Evolutionary conservation across 495 filamentous ascomycete genomes (phyloP), one percentile per base, ranked within the genome.

Genomic region (Penicillium pulvis): DNA sequence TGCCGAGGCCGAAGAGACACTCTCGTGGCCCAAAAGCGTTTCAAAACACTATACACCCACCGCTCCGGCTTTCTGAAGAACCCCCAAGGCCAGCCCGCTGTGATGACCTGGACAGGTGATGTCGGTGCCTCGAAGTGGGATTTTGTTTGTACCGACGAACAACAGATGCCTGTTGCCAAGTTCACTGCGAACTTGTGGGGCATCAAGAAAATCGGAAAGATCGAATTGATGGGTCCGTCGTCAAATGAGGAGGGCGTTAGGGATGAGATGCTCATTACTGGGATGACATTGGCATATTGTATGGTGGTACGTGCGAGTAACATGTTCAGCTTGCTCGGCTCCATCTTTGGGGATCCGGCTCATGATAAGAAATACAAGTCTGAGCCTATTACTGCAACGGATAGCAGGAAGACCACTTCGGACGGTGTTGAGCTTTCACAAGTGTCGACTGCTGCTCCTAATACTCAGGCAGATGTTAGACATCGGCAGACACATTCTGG

Each of bases 241-340:
- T 55, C 61, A 0, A 3, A 66, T 20, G 48, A 46, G 17, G 14
- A 54, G 53, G 63, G 54, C 20, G 58, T 56, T 16, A 52, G 65
- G n/a, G 70, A 76, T 50, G 71, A 76, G 58, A 67, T 76, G 41
- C 62, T 76, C 16, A 65, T 74, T 9, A 67, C 65, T 4, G 69
- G 70, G 1, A 24, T 74, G 12, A 69, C 69, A 33, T 46, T 75
- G 30, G 61, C 59, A 28, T 71, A 65, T 35, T 64, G 62, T 26
- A 72, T 75, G 69, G 26, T 60, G 17, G 16, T 66, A n/a, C 57
- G 72, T 2, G 35, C 43, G 10, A 65, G 53, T 24, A 73, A 64
- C 51, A 49, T 71, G n/a, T 61, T 69, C 43, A 55, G 28, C 45
- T 54, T 73, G 3, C 51, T 71, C 49, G 70, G 70, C 9, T 60